These are phyloP conservation scores for Vitis amurensis DNA, from an alignment of 164 flowering plant genomes.

Conservation along the genomic window DNA sequence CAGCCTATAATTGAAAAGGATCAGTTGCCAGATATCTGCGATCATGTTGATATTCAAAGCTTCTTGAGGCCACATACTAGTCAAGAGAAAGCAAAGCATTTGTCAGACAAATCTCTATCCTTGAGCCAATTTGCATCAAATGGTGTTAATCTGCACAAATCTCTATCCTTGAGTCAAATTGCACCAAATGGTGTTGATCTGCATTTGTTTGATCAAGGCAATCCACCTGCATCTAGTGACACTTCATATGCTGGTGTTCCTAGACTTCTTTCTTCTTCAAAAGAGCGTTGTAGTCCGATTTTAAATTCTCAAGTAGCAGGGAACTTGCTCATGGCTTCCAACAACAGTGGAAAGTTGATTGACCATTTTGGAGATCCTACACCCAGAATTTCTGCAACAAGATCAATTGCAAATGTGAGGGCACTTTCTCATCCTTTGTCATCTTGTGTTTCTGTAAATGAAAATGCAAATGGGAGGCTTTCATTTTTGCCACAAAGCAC, in stretches of 20 bases:
- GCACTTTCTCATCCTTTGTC: conserved; percentile 21
- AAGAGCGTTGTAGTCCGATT: conserved; percentile 11
- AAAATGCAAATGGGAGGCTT: conserved; percentile 18
- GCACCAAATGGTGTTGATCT: conserved; percentile 13
- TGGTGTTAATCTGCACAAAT: conserved; percentile 19
- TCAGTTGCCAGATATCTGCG: conserved; percentile 3
- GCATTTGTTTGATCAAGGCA: conserved; percentile 17
- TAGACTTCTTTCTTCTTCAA: conserved; percentile 7
- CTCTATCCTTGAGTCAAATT: conserved; percentile 18
- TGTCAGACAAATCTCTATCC: conserved; percentile 19
- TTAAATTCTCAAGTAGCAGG: conserved; percentile 16
- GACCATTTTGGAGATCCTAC: conserved; percentile 21
- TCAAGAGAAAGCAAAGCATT: conserved; percentile 23
- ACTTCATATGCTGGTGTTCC: conserved; percentile 19
- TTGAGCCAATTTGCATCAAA: conserved; percentile 13
- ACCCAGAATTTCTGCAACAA: conserved; percentile 16
- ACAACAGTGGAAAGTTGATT: conserved; percentile 14
- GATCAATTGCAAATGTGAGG: conserved; percentile 12
- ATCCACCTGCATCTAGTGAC: conserved; percentile 5
- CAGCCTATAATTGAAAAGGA: conserved; percentile 15
- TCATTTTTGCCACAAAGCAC: conserved; percentile 14
- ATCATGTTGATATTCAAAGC: conserved; percentile 7
- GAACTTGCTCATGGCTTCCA: conserved; percentile 13
- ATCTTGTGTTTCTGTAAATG: conserved; percentile 16
- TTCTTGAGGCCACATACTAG: conserved; percentile 15